phyloP scores from a whole-genome alignment of 768 basidiomycete species.

The Termitomyces sp. region DNA sequence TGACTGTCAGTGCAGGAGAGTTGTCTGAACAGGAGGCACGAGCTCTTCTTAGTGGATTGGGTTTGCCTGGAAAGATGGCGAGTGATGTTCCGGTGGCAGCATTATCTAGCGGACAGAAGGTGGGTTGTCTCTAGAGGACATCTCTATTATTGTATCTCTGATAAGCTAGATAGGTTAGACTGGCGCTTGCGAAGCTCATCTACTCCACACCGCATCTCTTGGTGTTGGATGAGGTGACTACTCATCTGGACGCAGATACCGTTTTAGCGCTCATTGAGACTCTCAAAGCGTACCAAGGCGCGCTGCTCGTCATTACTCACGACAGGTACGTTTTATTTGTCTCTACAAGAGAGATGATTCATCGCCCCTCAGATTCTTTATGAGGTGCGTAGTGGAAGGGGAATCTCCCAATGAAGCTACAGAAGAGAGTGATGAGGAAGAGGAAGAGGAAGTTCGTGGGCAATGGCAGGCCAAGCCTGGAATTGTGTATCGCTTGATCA shows the following conservation, averaged over 20 bases:
- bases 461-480: constrained; percentile 19
- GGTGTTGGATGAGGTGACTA: constrained; percentile 59
- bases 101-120: constrained; percentile 57
- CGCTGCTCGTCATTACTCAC: constrained; percentile 62
- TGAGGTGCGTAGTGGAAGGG: constrained; percentile 25
- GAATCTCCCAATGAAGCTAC: constrained; percentile 15
- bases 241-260: constrained; percentile 65
- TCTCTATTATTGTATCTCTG: background rate
- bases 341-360: background rate
- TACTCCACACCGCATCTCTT: constrained; percentile 52
- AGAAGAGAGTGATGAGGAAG: constrained; percentile 14
- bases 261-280: constrained; percentile 52
- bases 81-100: constrained; percentile 37
- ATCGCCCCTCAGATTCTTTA: constrained; percentile 18
- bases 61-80: constrained; percentile 37
- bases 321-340: constrained; percentile 28
- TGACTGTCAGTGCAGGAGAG: constrained; percentile 14
- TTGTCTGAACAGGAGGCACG: constrained; percentile 36
- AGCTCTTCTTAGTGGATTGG: constrained; percentile 38
- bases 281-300: constrained; percentile 49
- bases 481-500: constrained; percentile 18
- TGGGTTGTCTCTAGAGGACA: constrained; percentile 7
- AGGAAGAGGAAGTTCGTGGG: constrained; percentile 11
- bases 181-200: constrained; percentile 54
- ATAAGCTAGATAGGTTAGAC: constrained; percentile 38